Conservation (phyloP, 305 asterid genomes). For the Rubia tinctorum region DNA sequence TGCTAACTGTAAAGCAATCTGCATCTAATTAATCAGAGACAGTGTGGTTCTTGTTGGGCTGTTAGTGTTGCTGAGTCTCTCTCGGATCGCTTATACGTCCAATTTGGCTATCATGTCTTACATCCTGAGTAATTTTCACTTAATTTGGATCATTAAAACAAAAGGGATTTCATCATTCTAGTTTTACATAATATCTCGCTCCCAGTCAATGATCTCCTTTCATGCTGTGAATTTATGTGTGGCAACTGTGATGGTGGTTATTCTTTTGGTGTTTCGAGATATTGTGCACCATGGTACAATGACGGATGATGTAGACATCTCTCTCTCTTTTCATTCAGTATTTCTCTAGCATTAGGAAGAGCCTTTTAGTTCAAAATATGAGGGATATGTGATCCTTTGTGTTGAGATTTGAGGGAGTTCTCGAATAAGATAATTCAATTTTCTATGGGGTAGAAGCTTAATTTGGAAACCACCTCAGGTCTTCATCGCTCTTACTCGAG, state of each 20-base stretch:
- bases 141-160: no score
- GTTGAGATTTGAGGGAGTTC: no score
- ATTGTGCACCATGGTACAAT: constrained; percentile 78
- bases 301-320: constrained; percentile 61
- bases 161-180: not conserved
- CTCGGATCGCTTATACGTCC: constrained; percentile 89
- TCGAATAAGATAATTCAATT: no score
- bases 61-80: constrained; percentile 88
- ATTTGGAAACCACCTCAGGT: no score
- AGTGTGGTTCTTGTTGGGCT: constrained; percentile 99
- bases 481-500: no score
- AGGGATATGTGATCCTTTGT: no score
- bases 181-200: constrained; percentile 61
- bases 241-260: constrained; percentile 97
- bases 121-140: not conserved
- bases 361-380: no score
- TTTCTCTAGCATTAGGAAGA: constrained; percentile 3
- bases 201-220: constrained; percentile 85
- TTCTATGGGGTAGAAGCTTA: no score
- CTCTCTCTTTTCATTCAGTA: not conserved
- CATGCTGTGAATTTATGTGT: constrained; percentile 89
- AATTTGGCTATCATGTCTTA: constrained; percentile 33
- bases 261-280: constrained; percentile 78
- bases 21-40: constrained; percentile 51
- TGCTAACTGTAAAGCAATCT: constrained; percentile 20